Evolutionary conservation across 1,139 yeast genomes (phyloP), one percentile per base, ranked within the genome.

Genomic region (Saccharomyces hybrid): DNA sequence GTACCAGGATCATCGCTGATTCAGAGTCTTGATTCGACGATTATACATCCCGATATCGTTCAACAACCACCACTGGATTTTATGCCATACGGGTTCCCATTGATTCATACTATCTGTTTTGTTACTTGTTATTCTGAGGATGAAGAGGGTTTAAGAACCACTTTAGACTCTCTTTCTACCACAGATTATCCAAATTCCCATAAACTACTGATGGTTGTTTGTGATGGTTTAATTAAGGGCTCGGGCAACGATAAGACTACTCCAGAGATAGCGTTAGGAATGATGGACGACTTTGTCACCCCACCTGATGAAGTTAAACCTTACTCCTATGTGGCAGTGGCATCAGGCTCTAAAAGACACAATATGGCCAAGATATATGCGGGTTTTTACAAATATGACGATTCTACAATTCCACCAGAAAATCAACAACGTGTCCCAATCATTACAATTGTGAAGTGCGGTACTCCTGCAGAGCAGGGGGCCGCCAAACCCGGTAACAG

Each of bases 41-140:
- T 87, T 27, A 85, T 91, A 53, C 95, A 82, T 62, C 82, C 86
- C 0, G 84, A 83, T 64, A 84, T 78, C 53, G 81, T 85, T 23
- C 82, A 95, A 2, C 98, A 91, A 70, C 98, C 98, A 3, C 96
- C 96, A 1, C 80, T 84, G 19, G 88, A 81, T 60, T 90, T 83
- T 73, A 91, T 86, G 73, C 98, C 98, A 6, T 89, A 79, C 72
- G 89, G 86, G 0, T 88, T 76, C 67, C 99, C 98, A 9, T 78
- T 93, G 59, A 89, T 91, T 11, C 98, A 93, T 66, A 77, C 88
- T 0, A 79, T 93, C 66, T 81, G 84, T 63, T 78, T 91, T 62
- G 96, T 93, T 16, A 93, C 99, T 3, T 93, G 97, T 67, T 93
- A 93, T 69, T 90, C 98, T 1, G 99, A 93, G 73, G 95, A 90